phyloP scores from a whole-genome alignment of 768 basidiomycete genomes.

The Tricholoma hemisulphureum region DNA sequence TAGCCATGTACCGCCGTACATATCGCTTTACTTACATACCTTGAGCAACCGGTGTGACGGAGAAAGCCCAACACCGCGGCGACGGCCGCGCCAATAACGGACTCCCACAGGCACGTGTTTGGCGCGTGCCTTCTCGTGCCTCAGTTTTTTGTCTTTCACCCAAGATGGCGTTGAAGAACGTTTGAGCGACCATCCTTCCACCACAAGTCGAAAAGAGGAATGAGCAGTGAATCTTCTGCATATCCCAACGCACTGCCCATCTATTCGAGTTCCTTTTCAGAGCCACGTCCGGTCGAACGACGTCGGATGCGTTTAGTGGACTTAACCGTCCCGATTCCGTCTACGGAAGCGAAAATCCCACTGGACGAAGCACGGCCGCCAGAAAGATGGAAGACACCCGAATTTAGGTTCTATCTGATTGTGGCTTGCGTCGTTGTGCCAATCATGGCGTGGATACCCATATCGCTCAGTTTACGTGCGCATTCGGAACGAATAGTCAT shows the following conservation, averaged over 20 bases:
- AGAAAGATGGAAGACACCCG: slow-evolving; percentile 74
- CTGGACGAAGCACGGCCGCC: slow-evolving; percentile 28
- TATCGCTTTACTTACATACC: too few relatives aligned
- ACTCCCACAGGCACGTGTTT: background rate
- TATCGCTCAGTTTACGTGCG: slow-evolving; percentile 73
- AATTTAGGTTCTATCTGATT: slow-evolving; percentile 77
- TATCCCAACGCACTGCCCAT: background rate
- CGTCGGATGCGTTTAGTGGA: slow-evolving; percentile 31
- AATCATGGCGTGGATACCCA: slow-evolving; percentile 74
- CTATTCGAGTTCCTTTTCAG: slow-evolving; percentile 1
- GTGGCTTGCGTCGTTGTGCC: slow-evolving; percentile 62
- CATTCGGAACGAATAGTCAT: slow-evolving; percentile 11
- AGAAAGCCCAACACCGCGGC: too few relatives aligned
- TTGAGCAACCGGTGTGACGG: too few relatives aligned
- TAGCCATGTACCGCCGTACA: too few relatives aligned
- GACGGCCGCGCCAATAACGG: too few relatives aligned
- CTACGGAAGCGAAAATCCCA: slow-evolving; percentile 31
- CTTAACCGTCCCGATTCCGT: slow-evolving; percentile 58
- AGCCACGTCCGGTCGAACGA: background rate
- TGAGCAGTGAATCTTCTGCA: background rate
- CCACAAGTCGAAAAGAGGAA: background rate
- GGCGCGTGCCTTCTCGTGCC: background rate
- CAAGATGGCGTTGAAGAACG: background rate
- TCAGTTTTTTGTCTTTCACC: background rate
- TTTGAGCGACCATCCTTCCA: background rate